These are phyloP conservation scores for Gynochthodes officinalis DNA, from an alignment of 257 asterid genomes.

Conservation along the genomic window DNA sequence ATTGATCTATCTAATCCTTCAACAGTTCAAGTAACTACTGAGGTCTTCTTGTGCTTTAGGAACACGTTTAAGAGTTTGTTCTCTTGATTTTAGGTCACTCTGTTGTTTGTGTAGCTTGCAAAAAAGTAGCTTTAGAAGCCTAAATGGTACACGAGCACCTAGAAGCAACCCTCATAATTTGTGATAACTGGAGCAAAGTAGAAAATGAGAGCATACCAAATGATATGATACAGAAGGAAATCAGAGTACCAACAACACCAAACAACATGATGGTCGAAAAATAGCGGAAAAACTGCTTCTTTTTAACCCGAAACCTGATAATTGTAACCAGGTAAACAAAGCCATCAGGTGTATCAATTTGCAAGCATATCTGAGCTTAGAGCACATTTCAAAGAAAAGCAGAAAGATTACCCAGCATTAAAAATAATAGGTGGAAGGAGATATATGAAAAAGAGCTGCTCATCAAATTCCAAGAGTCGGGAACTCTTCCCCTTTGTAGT, in stretches of 20 bases:
- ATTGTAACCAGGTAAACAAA: neutral
- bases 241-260: slow-evolving; percentile 74
- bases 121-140: neutral
- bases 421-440: slow-evolving; percentile 84
- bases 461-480: slow-evolving; percentile 51
- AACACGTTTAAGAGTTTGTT: neutral
- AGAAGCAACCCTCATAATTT: neutral
- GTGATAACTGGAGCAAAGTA: neutral
- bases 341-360: slow-evolving; percentile 9
- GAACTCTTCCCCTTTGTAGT: slow-evolving; percentile 56
- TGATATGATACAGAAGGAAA: slow-evolving; percentile 67
- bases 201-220: slow-evolving; percentile 39
- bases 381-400: neutral
- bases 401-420: slow-evolving; percentile 59
- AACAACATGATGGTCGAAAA: slow-evolving; percentile 50
- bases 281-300: slow-evolving; percentile 70
- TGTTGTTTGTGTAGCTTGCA: too few relatives aligned
- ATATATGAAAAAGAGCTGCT: slow-evolving; percentile 70
- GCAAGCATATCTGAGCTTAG: too few relatives aligned
- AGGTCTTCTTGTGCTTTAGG: neutral
- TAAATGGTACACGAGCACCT: neutral
- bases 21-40: neutral
- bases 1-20: neutral
- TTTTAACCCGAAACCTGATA: slow-evolving; percentile 74
- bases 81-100: neutral